Evolutionary conservation across 1,284 basidiomycete species (phyloP).

Genomic region (Neonothopanus nambi): DNA sequence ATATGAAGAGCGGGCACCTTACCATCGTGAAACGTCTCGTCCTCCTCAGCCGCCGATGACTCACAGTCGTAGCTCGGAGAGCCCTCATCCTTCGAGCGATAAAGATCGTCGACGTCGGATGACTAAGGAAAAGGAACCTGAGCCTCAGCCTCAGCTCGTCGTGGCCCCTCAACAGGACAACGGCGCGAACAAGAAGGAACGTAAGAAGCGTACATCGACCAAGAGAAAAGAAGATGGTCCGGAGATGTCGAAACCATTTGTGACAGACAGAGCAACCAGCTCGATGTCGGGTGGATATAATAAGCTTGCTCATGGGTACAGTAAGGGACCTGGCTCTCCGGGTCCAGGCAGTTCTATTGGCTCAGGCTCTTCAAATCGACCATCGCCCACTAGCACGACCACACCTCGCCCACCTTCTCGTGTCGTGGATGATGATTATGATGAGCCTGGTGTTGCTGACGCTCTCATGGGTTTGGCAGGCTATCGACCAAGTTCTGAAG

Average conservation of each 20-base stretch:
- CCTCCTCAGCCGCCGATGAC: conserved; percentile 30
- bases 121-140: conserved; percentile 27
- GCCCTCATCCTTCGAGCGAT: conserved; percentile 32
- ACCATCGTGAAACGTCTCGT: background rate
- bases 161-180: conserved; percentile 11
- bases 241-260: conserved; percentile 1
- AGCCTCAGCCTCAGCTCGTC: conserved; percentile 16
- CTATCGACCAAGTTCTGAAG: conserved; percentile 8
- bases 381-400: conserved; percentile 65
- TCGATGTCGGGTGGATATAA: conserved; percentile 23
- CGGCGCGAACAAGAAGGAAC: conserved; percentile 34
- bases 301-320: conserved; percentile 19
- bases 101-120: conserved; percentile 27
- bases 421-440: conserved; percentile 80
- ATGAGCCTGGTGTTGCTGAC: conserved; percentile 71
- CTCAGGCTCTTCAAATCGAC: conserved; percentile 63
- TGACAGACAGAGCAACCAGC: conserved; percentile 18
- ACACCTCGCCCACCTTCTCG: conserved; percentile 55
- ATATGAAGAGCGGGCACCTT: conserved; percentile 24
- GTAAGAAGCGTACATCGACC: conserved; percentile 34
- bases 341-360: conserved; percentile 62
- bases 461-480: conserved; percentile 63
- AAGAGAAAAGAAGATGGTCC: conserved; percentile 37
- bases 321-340: conserved; percentile 47
- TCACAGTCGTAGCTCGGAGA: conserved; percentile 39